These are phyloP conservation scores for Colletotrichum gigasporum DNA, from an alignment of 2,329 filamentous ascomycete genomes.

Conservation along the genomic window DNA sequence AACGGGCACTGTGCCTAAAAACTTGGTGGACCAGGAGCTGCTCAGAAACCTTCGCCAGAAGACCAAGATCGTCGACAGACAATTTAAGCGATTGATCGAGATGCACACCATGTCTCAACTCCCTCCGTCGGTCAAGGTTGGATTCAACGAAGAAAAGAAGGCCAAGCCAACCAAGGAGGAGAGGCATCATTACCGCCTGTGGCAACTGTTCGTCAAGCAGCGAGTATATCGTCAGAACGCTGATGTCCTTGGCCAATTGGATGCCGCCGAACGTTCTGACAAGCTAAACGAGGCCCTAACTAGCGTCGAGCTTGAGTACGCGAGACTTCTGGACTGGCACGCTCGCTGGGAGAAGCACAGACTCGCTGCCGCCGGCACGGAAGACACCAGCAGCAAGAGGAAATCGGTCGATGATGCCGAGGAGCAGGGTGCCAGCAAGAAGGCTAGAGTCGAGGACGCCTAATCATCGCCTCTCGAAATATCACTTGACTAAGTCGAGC, in stretches of 20 bases:
- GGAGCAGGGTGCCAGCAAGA: constrained; percentile 51
- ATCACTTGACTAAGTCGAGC: not conserved
- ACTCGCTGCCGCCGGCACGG: constrained; percentile 20
- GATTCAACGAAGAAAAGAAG: constrained; percentile 53
- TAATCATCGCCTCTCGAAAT: not conserved
- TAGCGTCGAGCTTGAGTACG: constrained; percentile 77
- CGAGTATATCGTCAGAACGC: constrained; percentile 80
- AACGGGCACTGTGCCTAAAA: constrained; percentile 45
- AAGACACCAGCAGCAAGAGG: constrained; percentile 52
- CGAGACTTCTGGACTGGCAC: constrained; percentile 64
- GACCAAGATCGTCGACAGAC: constrained; percentile 79
- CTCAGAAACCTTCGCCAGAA: constrained; percentile 66
- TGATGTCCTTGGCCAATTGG: constrained; percentile 75
- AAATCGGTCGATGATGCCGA: constrained; percentile 47
- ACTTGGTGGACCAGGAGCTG: constrained; percentile 67
- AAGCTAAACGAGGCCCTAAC: constrained; percentile 76
- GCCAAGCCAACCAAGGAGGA: constrained; percentile 60
- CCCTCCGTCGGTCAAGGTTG: constrained; percentile 64
- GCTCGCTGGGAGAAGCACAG: constrained; percentile 50
- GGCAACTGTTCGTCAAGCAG: constrained; percentile 80
- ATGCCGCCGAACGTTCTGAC: constrained; percentile 72
- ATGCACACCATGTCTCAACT: constrained; percentile 76
- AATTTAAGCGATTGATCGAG: constrained; percentile 79
- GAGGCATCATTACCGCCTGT: constrained; percentile 73
- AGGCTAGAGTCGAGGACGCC: constrained; percentile 48